Base-by-base conservation (phyloP, 768 basidiomycete species). In the Tricholoma terreum region DNA sequence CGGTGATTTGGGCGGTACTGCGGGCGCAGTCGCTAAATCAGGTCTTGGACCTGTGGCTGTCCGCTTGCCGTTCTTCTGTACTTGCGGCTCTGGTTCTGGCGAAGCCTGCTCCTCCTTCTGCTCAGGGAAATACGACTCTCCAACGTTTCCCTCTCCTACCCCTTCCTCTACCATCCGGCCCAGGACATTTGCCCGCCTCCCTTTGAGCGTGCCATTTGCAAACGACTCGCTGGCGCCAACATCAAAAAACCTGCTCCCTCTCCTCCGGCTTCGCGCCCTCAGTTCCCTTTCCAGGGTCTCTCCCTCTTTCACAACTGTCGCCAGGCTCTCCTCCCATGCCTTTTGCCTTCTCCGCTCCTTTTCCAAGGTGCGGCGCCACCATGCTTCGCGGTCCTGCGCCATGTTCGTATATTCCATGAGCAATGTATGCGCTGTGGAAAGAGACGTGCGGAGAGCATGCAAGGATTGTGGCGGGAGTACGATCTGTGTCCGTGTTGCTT, bases 321-420 rank as follows among this genome's bases (percentile, higher is more conserved):
- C 84, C 65, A 98, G 71, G 69, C 90, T 95, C 73, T 93, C 88
- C 72, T 96, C 94, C 95, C 95, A 98, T 24, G 94, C 76, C 10
- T 67, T 74, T 65, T 86, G 84, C 22, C 85, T 77, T 62, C 80
- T 76, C 49, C 79, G 76, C 66, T 93, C 90, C 22, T 82, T 80
- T 60, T 80, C 80, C 9, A 94, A 74, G 62, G 84, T 81, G 30
- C 77, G 72, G 55, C 78, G 79, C 77, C 84, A 94, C 82, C 88
- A 97, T 50, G 82, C 80, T 61, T 97, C 95, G n/a, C 95, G 79
- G 56, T 88, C 86, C 55, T 78, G 77, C 5, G 80, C 76, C 84
- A 94, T 90, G 43, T 79, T 70, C 1, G 84, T 73, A 63, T 90
- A 92, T 56, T 89, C 86, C 51, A 72, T 73, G n/a, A 90, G 67